Evolutionary conservation across 2,329 filamentous ascomycete genomes (phyloP).

Genomic region (Penicillium sp.): DNA sequence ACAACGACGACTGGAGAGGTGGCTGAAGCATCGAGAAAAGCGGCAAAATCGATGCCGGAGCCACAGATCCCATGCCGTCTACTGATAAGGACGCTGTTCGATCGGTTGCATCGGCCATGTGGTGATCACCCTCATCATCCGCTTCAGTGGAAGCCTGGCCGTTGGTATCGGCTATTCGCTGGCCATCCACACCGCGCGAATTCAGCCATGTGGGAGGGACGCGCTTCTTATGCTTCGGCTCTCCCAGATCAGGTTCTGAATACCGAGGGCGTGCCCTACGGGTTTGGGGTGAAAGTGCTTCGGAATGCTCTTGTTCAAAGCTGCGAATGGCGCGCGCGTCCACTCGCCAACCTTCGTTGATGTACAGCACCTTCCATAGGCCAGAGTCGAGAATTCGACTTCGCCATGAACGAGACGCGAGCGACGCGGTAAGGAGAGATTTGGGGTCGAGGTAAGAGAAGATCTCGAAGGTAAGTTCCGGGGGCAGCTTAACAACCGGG

Average conservation of each 20-base stretch:
- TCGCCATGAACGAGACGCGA: slow-evolving; percentile 77
- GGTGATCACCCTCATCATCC: slow-evolving; percentile 39
- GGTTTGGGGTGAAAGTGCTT: slow-evolving; percentile 32
- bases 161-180: not conserved
- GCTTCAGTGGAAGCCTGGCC: slow-evolving; percentile 11
- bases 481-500: slow-evolving; percentile 76
- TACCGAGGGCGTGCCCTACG: slow-evolving; percentile 46
- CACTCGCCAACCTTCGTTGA: slow-evolving; percentile 78
- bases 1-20: slow-evolving; percentile 30
- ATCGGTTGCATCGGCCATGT: slow-evolving; percentile 42
- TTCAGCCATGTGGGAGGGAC: slow-evolving; percentile 44
- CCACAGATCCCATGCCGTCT: slow-evolving; percentile 11
- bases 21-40: slow-evolving; percentile 13
- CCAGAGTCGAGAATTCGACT: slow-evolving; percentile 73
- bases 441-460: slow-evolving; percentile 77
- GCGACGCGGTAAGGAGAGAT: slow-evolving; percentile 73
- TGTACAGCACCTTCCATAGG: slow-evolving; percentile 80
- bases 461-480: slow-evolving; percentile 85
- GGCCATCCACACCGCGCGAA: slow-evolving; percentile 29
- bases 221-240: slow-evolving; percentile 51
- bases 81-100: slow-evolving; percentile 11
- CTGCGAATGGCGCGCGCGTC: slow-evolving; percentile 59
- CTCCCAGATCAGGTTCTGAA: slow-evolving; percentile 46
- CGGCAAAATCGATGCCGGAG: slow-evolving; percentile 10
- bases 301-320: slow-evolving; percentile 56